Base-by-base conservation (phyloP, 176 grass and related monocot species). In the Dendrocalamus sinicus region DNA sequence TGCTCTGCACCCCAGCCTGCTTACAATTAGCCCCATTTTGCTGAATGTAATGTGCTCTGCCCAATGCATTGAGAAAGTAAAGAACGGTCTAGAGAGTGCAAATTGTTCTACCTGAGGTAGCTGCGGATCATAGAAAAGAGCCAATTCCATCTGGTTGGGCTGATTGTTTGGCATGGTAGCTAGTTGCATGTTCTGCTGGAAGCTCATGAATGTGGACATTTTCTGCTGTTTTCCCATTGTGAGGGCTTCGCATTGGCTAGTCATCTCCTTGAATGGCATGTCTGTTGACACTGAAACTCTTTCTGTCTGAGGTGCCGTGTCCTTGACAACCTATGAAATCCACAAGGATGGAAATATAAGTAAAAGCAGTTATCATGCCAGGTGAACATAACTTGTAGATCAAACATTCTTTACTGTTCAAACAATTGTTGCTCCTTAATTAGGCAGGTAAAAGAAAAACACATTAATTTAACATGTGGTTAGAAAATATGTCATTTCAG, bases 221-320 rank as follows among this genome's bases (percentile, higher is more conserved):
- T 99, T 99, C 73, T 93, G 92, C 70, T 96, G 94, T 82, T 99
- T 99, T 52, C 86, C 92, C 10, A 94, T 86, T 15, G 91, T 86
- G 32, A 99, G 86, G 84, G 97, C 97, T 67, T 98, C 91, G 2
- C 92, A 94, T 16, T 94, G 90, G 83, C 81, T 85, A 76, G 87
- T 89, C 92, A 94, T 94, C 54, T 92, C 92, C 79, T 85, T 94
- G 84, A 90, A 94, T 66, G 87, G 73, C 57, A 94, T 82, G 79
- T 94, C 92, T 76, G 81, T 57, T 67, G 92, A 87, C 52, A 83
- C 73, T 1, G 83, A 82, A 17, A 61, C 52, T 68, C 51, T 77
- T 46, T 88, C 92, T 52, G 58, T 58, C 24, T 85, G 87, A 67
- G 81, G 75, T 76, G 81, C 14, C 52, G 89, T 65, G 62, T 94